These are phyloP conservation scores for Penicillium argentinense DNA, from an alignment of 495 filamentous ascomycete genomes.

Conservation along the genomic window DNA sequence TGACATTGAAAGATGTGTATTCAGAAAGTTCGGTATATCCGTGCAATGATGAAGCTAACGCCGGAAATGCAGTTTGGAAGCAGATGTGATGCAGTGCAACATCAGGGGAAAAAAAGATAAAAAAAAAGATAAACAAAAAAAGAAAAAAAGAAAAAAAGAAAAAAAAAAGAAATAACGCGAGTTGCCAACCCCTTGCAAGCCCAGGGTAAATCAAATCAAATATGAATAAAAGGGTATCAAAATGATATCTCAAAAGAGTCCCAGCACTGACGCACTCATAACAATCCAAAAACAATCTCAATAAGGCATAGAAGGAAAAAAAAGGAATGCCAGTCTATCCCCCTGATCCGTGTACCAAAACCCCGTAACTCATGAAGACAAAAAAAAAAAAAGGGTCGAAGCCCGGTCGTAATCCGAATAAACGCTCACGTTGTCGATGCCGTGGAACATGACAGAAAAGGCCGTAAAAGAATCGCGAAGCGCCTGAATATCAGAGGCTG, in stretches of 20 bases:
- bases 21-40: too few relatives aligned
- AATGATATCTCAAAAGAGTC: constrained; percentile 18
- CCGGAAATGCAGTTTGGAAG: constrained; percentile 15
- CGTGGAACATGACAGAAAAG: constrained; percentile 15
- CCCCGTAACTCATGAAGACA: constrained; percentile 27
- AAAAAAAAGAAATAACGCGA: too few relatives aligned
- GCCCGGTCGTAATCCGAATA: constrained; percentile 23
- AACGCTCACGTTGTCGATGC: constrained; percentile 27
- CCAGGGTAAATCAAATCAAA: constrained; percentile 20
- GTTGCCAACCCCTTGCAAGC: too few relatives aligned
- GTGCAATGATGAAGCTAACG: too few relatives aligned
- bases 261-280: constrained; percentile 12
- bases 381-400: constrained; percentile 3
- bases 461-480: constrained; percentile 12
- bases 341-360: constrained; percentile 16
- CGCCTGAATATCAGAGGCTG: too few relatives aligned
- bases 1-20: too few relatives aligned
- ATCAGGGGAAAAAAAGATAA: background rate
- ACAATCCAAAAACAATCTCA: constrained; percentile 26
- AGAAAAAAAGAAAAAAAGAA: constrained; percentile 2
- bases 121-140: background rate
- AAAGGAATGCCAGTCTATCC: constrained; percentile 32
- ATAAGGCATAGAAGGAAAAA: constrained; percentile 7
- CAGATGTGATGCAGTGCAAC: constrained; percentile 3
- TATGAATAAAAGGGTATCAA: constrained; percentile 32